phyloP scores from a whole-genome alignment of 306 rosid species.

The Bauhinia variegata region DNA sequence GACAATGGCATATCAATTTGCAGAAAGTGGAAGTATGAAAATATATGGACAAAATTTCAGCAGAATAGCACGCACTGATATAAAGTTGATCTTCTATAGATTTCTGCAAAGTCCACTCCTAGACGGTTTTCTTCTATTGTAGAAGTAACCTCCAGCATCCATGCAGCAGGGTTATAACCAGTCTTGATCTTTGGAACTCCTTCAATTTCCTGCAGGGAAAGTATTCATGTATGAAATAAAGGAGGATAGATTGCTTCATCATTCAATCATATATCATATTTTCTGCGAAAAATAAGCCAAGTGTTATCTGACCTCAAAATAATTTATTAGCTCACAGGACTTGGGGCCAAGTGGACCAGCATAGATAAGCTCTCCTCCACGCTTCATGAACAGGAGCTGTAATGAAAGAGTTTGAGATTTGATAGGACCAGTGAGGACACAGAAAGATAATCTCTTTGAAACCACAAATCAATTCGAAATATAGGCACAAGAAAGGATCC shows the following conservation, averaged over 20 bases:
- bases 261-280: constrained; percentile 32
- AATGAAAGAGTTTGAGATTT: constrained; percentile 38
- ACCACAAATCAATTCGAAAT: not conserved
- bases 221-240: constrained; percentile 26
- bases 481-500: not conserved
- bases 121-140: constrained; percentile 78
- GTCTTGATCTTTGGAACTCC: constrained; percentile 78
- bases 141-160: constrained; percentile 97
- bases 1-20: constrained; percentile 33
- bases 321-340: constrained; percentile 79
- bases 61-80: constrained; percentile 65
- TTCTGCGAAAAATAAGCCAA: constrained; percentile 10
- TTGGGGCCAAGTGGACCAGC: constrained; percentile 98
- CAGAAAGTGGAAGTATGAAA: constrained; percentile 17
- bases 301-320: constrained; percentile 78
- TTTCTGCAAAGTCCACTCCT: constrained; percentile 89
- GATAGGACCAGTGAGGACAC: constrained; percentile 20
- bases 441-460: constrained; percentile 8
- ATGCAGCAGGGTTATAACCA: constrained; percentile 92
- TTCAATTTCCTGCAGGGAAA: constrained; percentile 69
- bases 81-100: constrained; percentile 76
- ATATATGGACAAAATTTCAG: constrained; percentile 8
- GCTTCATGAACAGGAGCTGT: constrained; percentile 95
- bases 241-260: constrained; percentile 30
- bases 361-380: constrained; percentile 97